phyloP scores from a whole-genome alignment of 2,329 filamentous ascomycete genomes.

The Pseudopyrenochaeta lycopersici region DNA sequence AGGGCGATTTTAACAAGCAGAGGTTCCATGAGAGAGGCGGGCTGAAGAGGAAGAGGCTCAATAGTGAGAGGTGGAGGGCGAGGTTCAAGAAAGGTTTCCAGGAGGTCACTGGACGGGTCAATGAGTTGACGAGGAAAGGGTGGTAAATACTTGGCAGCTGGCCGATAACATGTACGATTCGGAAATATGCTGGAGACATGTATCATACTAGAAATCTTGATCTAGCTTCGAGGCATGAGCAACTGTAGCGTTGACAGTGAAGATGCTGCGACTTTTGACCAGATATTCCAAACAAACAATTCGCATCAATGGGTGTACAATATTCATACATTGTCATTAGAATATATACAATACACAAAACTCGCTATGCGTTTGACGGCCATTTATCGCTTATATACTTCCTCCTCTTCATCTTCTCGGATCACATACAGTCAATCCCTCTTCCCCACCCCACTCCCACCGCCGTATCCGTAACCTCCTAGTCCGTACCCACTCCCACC shows the following conservation, averaged over 20 bases:
- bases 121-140: conserved; percentile 77
- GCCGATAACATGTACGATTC: not conserved
- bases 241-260: too few species aligned
- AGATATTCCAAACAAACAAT: not conserved
- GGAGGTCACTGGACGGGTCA: conserved; percentile 69
- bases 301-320: not conserved
- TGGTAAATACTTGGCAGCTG: conserved; percentile 64
- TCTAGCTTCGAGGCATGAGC: not conserved
- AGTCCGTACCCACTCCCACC: conserved; percentile 50
- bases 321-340: not conserved
- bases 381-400: not conserved
- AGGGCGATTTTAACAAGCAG: conserved; percentile 65
- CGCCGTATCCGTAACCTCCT: conserved; percentile 55
- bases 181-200: not conserved
- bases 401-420: too few species aligned
- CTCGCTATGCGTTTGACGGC: not conserved
- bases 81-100: conserved; percentile 76
- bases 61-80: conserved; percentile 72
- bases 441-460: conserved; percentile 50
- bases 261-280: not conserved
- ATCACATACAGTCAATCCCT: conserved; percentile 43
- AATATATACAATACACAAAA: not conserved
- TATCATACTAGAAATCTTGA: not conserved
- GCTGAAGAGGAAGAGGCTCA: conserved; percentile 78
- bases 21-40: conserved; percentile 78